A percentile compares a stretch with the other conserved stretches of the same genome.
These are phyloP conservation scores for Bifiguratus adelaidae DNA, from an alignment of 192 early-diverging fungal genomes.

Conservation along the genomic window DNA sequence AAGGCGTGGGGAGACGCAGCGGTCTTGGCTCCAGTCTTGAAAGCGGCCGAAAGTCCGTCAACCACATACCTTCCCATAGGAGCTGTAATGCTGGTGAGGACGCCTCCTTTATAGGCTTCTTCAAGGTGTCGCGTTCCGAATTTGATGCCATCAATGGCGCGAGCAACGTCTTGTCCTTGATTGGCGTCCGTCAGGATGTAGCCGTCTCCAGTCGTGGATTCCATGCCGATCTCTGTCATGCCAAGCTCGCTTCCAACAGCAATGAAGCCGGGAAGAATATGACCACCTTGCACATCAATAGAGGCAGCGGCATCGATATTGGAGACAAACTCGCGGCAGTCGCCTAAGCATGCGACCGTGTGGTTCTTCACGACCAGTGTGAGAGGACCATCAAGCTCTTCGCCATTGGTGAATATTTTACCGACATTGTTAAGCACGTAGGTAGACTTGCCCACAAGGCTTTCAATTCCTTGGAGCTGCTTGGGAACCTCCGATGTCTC, in stretches of 20 bases:
- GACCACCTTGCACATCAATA: conserved; percentile 46
- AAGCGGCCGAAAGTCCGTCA: conserved; percentile 53
- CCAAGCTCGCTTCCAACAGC: conserved; percentile 50
- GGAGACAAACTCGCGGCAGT: not conserved
- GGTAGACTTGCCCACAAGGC: conserved; percentile 18
- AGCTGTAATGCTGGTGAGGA: conserved; percentile 46
- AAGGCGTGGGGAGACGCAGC: conserved; percentile 21
- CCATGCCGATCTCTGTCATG: conserved; percentile 51
- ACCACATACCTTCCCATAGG: conserved; percentile 38
- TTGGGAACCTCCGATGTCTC: conserved; percentile 14
- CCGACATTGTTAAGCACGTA: conserved; percentile 32
- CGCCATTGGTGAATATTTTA: conserved; percentile 8
- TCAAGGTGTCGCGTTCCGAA: conserved; percentile 42
- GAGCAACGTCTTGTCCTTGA: conserved; percentile 12
- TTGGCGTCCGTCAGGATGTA: conserved; percentile 4
- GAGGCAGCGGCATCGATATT: not conserved
- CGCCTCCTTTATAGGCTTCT: conserved; percentile 46
- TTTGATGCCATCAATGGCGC: conserved; percentile 56
- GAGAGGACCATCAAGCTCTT: conserved; percentile 9
- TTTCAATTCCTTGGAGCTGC: conserved; percentile 6
- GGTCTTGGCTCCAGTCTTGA: conserved; percentile 47
- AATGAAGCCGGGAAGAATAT: conserved; percentile 47
- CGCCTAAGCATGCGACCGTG: conserved; percentile 35
- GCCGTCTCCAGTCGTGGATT: conserved; percentile 52
- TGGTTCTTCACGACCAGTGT: conserved; percentile 43